A percentile compares a stretch with the other conserved stretches of the same genome.
phyloP scores from a whole-genome alignment of 2,329 filamentous ascomycete genomes.

The Sclerotinia minor region DNA sequence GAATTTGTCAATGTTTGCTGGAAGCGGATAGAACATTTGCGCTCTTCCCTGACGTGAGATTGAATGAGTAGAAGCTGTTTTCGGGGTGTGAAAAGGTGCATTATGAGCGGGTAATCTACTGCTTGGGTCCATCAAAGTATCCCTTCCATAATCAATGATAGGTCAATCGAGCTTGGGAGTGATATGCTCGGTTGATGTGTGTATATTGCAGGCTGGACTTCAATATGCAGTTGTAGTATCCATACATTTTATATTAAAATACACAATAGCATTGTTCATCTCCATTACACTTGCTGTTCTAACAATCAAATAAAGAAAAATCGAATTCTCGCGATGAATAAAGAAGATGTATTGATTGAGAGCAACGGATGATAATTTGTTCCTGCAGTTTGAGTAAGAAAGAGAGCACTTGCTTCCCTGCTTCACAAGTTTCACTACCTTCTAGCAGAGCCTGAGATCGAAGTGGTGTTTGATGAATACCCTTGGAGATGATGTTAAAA shows the following conservation, averaged over 20 bases:
- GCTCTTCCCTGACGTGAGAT: constrained; percentile 11
- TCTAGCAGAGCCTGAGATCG: not conserved
- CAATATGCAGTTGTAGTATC: not conserved
- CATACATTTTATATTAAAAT: not conserved
- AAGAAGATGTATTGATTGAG: not conserved
- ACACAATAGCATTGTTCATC: not conserved
- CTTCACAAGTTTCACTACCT: not conserved
- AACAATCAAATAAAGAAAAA: not conserved
- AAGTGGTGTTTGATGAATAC: not conserved
- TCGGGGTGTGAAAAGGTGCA: not conserved
- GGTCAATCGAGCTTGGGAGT: not conserved
- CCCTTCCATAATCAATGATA: not conserved
- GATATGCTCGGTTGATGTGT: not conserved
- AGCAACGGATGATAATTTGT: not conserved
- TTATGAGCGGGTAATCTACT: not conserved
- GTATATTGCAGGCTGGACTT: not conserved
- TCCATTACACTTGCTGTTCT: not conserved
- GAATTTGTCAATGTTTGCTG: not conserved
- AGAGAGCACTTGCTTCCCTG: not conserved
- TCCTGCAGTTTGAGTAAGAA: not conserved
- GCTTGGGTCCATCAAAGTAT: not conserved
- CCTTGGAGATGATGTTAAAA: not conserved
- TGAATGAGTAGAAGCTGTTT: constrained; percentile 9
- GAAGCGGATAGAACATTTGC: constrained; percentile 1
- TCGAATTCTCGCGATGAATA: not conserved